Evolutionary conservation across 176 grass and related monocot species (phyloP).

Genomic region (Poa pratensis): DNA sequence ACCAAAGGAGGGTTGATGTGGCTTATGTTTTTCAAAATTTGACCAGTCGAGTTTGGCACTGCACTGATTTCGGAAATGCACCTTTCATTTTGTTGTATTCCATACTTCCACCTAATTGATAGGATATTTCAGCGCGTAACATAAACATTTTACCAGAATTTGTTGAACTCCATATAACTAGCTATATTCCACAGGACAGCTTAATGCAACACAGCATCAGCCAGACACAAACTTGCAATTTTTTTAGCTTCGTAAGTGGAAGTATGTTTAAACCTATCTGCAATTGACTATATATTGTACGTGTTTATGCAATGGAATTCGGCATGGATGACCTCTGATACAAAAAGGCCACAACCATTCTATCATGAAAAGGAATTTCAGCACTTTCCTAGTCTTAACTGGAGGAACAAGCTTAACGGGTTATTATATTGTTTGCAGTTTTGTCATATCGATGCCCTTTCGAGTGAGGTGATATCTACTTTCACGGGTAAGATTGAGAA

Average conservation of each 20-base stretch:
- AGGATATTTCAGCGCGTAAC: background rate
- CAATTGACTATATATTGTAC: background rate
- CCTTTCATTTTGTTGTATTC: background rate
- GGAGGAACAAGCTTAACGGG: background rate
- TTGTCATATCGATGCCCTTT: conserved; percentile 39
- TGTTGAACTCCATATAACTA: conserved; percentile 23
- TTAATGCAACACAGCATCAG: background rate
- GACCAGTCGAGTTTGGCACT: conserved; percentile 10
- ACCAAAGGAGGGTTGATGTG: background rate
- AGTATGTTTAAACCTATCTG: background rate
- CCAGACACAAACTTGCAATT: background rate
- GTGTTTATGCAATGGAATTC: background rate
- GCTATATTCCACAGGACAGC: conserved; percentile 15
- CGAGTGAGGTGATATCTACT: conserved; percentile 69
- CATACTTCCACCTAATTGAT: background rate
- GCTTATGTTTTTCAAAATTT: conserved; percentile 12
- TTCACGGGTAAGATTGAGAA: conserved; percentile 58
- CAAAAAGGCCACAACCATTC: background rate
- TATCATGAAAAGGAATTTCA: background rate
- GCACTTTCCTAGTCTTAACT: conserved; percentile 21
- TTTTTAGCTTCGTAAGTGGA: background rate
- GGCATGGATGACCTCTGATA: conserved; percentile 2
- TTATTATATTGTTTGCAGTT: conserved; percentile 57
- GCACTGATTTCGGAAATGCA: background rate
- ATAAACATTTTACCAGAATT: conserved; percentile 25